Conservation (phyloP, 2,329 filamentous ascomycete species). For the Sphaerulina populicola region DNA sequence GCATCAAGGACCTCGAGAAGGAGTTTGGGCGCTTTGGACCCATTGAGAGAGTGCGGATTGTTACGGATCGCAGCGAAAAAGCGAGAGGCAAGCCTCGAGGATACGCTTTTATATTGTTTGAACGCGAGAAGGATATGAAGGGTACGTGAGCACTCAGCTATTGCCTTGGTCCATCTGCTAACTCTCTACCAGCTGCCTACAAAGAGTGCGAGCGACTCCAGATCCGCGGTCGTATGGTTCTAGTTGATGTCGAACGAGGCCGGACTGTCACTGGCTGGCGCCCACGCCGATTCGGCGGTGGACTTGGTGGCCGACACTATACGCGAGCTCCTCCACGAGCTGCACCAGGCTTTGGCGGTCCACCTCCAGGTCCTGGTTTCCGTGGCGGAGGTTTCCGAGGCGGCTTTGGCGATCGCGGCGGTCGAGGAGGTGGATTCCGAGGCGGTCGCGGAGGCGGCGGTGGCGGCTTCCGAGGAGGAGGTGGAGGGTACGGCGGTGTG, state of each 20-base stretch:
- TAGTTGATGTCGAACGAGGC: conserved; percentile 93
- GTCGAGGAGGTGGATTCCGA: conserved; percentile 45
- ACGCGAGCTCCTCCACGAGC: conserved; percentile 65
- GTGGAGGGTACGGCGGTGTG: conserved; percentile 30
- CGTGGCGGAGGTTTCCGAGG: conserved; percentile 46
- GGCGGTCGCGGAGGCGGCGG: conserved; percentile 44
- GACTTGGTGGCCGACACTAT: conserved; percentile 84
- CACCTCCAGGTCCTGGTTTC: conserved; percentile 49
- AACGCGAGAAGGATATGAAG: conserved; percentile 98
- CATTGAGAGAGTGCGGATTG: conserved; percentile 70
- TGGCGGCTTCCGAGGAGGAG: conserved; percentile 36
- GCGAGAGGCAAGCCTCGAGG: conserved; percentile 48
- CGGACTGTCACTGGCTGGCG: conserved; percentile 91
- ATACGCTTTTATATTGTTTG: conserved; percentile 95
- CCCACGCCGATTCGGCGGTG: conserved; percentile 82
- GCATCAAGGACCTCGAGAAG: conserved; percentile 80
- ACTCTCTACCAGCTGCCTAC: conserved; percentile 67
- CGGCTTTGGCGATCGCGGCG: conserved; percentile 48
- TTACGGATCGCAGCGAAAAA: conserved; percentile 76
- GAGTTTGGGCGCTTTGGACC: conserved; percentile 91
- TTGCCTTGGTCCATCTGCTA: conserved; percentile 8
- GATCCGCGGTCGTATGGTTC: conserved; percentile 84
- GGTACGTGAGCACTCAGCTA: conserved; percentile 49
- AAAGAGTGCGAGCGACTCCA: conserved; percentile 78
- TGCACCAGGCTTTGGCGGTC: conserved; percentile 52